Evolutionary conservation across 108 stramenopile genomes (phyloP).

Genomic region (Nitzschia inconspicua): DNA sequence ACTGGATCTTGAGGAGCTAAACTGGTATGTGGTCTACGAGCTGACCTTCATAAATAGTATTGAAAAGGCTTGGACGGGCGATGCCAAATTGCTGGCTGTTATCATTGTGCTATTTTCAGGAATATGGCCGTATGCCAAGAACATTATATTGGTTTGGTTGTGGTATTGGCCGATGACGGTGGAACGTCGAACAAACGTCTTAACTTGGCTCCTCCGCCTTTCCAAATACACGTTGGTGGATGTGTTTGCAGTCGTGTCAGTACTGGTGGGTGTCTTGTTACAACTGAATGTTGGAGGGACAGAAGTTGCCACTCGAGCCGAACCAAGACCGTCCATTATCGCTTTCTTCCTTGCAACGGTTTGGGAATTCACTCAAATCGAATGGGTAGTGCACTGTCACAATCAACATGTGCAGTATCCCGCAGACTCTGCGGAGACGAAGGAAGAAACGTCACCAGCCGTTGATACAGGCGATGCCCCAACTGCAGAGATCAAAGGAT

Average conservation of each 20-base stretch:
- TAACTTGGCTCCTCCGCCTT: slow-evolving; percentile 35
- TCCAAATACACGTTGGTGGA: slow-evolving; percentile 47
- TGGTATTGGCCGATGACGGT: slow-evolving; percentile 36
- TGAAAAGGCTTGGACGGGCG: slow-evolving; percentile 53
- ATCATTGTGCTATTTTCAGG: slow-evolving; percentile 42
- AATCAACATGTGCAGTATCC: neutral
- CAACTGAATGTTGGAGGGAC: slow-evolving; percentile 44
- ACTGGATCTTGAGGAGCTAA: slow-evolving; percentile 21
- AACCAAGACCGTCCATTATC: slow-evolving; percentile 40
- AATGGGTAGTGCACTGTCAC: slow-evolving; percentile 35
- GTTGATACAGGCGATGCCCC: neutral
- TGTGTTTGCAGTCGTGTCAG: slow-evolving; percentile 38
- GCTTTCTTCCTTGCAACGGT: slow-evolving; percentile 44
- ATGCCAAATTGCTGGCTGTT: slow-evolving; percentile 40
- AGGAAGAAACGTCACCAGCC: neutral
- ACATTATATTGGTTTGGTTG: slow-evolving; percentile 32
- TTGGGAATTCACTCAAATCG: slow-evolving; percentile 48
- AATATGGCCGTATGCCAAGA: slow-evolving; percentile 49
- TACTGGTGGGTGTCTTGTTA: slow-evolving; percentile 41
- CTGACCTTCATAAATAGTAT: slow-evolving; percentile 35
- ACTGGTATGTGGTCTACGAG: slow-evolving; percentile 42
- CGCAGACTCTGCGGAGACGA: neutral
- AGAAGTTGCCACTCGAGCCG: slow-evolving; percentile 34
- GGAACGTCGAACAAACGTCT: neutral
- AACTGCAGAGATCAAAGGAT: too few species aligned